Evolutionary conservation across 2,329 filamentous ascomycete species (phyloP), one percentile per base, ranked within the genome.

Genomic region (Diplodia mutila): DNA sequence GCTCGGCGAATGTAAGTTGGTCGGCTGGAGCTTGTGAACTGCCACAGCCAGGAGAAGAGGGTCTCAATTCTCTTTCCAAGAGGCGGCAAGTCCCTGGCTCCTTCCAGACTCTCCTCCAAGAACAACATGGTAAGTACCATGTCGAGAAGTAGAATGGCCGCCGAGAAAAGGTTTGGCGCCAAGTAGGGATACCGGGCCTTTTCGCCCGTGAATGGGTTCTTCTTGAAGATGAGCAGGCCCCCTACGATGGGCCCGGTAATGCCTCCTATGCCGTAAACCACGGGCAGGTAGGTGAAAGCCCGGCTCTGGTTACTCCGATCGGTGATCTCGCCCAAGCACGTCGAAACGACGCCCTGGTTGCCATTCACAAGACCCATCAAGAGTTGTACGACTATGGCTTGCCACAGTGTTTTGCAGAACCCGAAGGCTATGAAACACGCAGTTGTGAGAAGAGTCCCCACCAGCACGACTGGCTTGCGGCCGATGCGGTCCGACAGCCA

Each of bases 181-280:
- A 97, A 83, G 73, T 96, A 99, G 0, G 95, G 95, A 76, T 92
- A 94, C 1, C 84, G 83, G 57, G 87, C 86, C 29, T 80, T 77
- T 57, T 83, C 75, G 32, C 80, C 81, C 23, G 80, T 78, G 71
- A 87, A 85, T 0, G 86, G 87, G 63, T 86, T 85, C 32, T 87
- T 76, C 55, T 84, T 85, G 53, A 89, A 87, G 0, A 97, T 91
- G 66, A 98, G 80, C 49, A 97, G 77, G 0, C 95, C 95, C 16
- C 95, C 95, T n/a, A 98, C 80, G 1, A 96, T 89, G 0, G 95
- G 95, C 0, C 95, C 95, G 0, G 94, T 95, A 69, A 99, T 97
- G 52, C 92, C 92, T 21, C 95, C 95, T 39, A 99, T 84, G 4
- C 94, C 94, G 79, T 99, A 99, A n/a, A 98, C 90, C 48, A 98